Evolutionary conservation across 2,329 filamentous ascomycete species (phyloP).

Genomic region (Delphinella strobiligena): DNA sequence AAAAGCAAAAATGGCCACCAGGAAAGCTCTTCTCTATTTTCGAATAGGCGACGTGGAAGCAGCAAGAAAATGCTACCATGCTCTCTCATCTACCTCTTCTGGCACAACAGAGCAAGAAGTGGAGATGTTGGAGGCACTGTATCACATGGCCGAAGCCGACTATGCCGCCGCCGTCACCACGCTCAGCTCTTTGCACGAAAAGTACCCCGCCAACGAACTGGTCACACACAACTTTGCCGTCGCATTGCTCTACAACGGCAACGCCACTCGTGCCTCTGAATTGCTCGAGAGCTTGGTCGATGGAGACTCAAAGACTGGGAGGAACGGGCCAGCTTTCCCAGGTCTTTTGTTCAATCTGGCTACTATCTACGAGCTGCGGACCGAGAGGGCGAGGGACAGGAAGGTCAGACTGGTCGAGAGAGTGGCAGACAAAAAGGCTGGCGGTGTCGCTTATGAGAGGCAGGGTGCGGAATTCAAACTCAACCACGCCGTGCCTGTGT

Average conservation of each 20-base stretch:
- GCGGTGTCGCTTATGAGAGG: not conserved
- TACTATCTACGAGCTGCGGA: constrained; percentile 86
- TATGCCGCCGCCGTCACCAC: constrained; percentile 51
- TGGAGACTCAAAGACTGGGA: not conserved
- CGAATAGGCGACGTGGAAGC: constrained; percentile 61
- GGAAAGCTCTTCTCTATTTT: constrained; percentile 57
- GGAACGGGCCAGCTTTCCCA: constrained; percentile 41
- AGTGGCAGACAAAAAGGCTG: constrained; percentile 24
- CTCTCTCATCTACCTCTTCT: not conserved
- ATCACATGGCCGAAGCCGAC: constrained; percentile 66
- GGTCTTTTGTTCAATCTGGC: constrained; percentile 79
- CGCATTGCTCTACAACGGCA: constrained; percentile 69
- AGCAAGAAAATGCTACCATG: constrained; percentile 20
- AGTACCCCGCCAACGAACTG: constrained; percentile 49
- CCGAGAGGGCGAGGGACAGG: constrained; percentile 56
- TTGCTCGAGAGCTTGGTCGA: constrained; percentile 53
- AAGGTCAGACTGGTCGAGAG: constrained; percentile 63
- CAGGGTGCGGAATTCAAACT: not conserved
- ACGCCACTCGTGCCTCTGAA: constrained; percentile 56
- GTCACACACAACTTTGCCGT: constrained; percentile 73
- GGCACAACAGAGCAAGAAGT: not conserved
- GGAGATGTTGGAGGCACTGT: constrained; percentile 48
- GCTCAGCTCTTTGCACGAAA: constrained; percentile 45
- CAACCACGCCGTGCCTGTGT: too few relatives aligned
- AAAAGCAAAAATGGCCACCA: constrained; percentile 18